Conservation (phyloP, 2,329 filamentous ascomycete species). For the Fusarium graminum region DNA sequence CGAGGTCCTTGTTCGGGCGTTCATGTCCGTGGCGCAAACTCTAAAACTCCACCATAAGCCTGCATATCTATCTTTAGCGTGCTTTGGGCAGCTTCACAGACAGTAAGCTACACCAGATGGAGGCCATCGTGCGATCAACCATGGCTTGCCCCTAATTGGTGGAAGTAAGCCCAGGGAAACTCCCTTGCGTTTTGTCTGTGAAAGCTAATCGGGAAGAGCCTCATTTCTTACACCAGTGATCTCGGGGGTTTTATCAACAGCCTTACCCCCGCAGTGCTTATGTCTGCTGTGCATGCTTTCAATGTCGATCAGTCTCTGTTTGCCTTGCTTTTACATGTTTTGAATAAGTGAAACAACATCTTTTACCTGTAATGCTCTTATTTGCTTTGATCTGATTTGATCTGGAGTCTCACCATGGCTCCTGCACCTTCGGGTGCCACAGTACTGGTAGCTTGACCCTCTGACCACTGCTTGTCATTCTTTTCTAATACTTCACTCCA, state of each 20-base stretch:
- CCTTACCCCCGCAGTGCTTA: neutral
- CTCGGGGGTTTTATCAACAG: neutral
- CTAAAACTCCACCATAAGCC: neutral
- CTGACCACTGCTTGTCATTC: neutral
- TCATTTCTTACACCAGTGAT: no score
- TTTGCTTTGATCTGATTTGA: neutral
- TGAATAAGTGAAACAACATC: neutral
- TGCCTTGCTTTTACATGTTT: neutral
- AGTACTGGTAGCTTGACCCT: conserved; percentile 5
- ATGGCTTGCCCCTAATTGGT: no score
- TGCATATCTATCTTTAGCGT: neutral
- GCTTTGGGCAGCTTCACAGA: neutral
- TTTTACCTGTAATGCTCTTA: neutral
- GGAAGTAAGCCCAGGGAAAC: no score
- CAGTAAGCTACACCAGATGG: no score
- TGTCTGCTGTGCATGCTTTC: neutral
- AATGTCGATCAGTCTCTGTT: neutral
- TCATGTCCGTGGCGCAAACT: neutral
- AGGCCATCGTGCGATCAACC: no score
- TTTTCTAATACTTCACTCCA: neutral
- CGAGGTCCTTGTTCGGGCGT: neutral
- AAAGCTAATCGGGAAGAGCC: no score
- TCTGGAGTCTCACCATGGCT: conserved; percentile 6
- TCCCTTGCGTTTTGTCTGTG: no score
- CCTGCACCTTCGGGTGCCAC: conserved; percentile 22